Evolutionary conservation across 352 stramenopile species (phyloP).

Genomic region (Elongisporangium undulatum): DNA sequence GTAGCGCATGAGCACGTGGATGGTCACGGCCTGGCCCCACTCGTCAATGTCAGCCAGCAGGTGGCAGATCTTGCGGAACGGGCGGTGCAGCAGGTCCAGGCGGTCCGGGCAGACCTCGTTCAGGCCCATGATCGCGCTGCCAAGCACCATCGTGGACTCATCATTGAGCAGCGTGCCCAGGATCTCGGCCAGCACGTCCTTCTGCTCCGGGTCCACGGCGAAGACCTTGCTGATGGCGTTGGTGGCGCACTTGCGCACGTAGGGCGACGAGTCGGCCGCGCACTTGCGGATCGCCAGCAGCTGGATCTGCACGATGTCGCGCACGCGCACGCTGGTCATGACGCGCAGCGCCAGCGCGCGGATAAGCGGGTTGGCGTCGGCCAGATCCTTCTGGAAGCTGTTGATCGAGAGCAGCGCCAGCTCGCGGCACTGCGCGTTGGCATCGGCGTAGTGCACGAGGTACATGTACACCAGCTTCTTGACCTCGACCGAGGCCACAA

Average conservation of each 20-base stretch:
- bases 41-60: conserved; percentile 98
- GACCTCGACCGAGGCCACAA: conserved; percentile 95
- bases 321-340: conserved; percentile 97
- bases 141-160: conserved; percentile 96
- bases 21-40: conserved; percentile 95
- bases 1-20: conserved; percentile 96
- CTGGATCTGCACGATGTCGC: conserved; percentile 99
- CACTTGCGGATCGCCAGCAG: conserved; percentile 94
- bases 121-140: conserved; percentile 92
- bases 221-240: conserved; percentile 96
- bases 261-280: conserved; percentile 90
- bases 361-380: conserved; percentile 93
- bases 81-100: conserved; percentile 93
- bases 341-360: conserved; percentile 92
- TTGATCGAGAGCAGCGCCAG: conserved; percentile 97
- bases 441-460: conserved; percentile 97
- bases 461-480: conserved; percentile 99
- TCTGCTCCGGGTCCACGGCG: conserved; percentile 84
- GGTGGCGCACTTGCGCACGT: conserved; percentile 97
- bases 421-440: conserved; percentile 93
- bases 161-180: conserved; percentile 93
- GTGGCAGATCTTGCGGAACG: conserved; percentile 97
- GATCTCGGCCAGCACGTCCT: conserved; percentile 90
- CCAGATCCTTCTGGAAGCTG: conserved; percentile 97
- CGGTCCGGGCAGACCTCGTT: conserved; percentile 95